A percentile compares a stretch with the other conserved stretches of the same genome.
Conservation (phyloP, 1,139 yeast species). For the Saccharomyces hybrid region DNA sequence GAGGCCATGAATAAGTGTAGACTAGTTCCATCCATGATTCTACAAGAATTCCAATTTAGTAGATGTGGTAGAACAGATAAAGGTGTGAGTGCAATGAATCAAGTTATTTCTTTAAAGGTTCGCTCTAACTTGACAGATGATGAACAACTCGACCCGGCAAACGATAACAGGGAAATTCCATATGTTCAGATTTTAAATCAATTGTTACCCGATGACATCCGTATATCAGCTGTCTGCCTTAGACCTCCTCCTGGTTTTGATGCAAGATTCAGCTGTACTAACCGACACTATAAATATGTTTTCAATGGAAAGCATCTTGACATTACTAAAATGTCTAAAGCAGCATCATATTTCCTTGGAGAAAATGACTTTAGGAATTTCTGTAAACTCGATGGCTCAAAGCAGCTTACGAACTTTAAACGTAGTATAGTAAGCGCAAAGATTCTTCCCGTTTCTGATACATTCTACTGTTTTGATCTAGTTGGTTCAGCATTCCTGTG, state of each 20-base stretch:
- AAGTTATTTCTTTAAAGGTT: conserved; percentile 74
- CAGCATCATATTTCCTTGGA: conserved; percentile 61
- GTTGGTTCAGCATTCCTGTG: conserved; percentile 89
- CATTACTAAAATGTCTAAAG: conserved; percentile 58
- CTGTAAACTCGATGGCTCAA: conserved; percentile 89
- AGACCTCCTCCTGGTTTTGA: conserved; percentile 79
- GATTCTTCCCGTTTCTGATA: conserved; percentile 40
- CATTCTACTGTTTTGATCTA: conserved; percentile 63
- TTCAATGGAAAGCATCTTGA: conserved; percentile 54
- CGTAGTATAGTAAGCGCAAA: conserved; percentile 51
- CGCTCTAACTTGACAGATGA: conserved; percentile 55
- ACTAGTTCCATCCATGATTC: conserved; percentile 54
- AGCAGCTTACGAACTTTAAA: conserved; percentile 72
- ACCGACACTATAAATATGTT: conserved; percentile 79
- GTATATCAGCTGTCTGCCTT: conserved; percentile 74
- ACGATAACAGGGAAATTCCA: conserved; percentile 64
- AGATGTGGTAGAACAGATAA: conserved; percentile 95
- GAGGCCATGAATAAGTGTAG: conserved; percentile 63
- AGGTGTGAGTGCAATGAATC: conserved; percentile 96
- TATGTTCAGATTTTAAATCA: conserved; percentile 71
- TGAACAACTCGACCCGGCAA: conserved; percentile 48
- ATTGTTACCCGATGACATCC: conserved; percentile 69
- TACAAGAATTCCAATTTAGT: conserved; percentile 61
- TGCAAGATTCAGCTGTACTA: conserved; percentile 83
- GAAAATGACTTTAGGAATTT: conserved; percentile 89